Evolutionary conservation across 768 basidiomycete species (phyloP), one percentile per base, ranked within the genome.

Genomic region (Leucocoprinus birnbaumii): DNA sequence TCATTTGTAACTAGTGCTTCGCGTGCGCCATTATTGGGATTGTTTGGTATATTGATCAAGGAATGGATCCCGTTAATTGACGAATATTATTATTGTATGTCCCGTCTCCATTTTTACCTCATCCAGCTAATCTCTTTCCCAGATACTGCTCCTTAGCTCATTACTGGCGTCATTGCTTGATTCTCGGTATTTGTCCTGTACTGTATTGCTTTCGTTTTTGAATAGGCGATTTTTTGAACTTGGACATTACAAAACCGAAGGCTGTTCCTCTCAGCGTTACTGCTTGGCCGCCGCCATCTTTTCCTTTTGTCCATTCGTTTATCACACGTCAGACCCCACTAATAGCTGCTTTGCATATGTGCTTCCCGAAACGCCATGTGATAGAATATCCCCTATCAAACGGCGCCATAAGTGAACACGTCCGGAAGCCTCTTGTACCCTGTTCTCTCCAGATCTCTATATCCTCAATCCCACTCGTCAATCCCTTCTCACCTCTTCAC

Each of bases 1-100:
- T 75, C 76, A 1, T 71, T 92, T 58, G 84, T 82, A 27, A 71
- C 81, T 58, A 73, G 67, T 41, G 77, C 82, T 18, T 73, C 82
- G 2, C 73, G 73, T 53, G 77, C 76, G 43, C 90, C 90, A 14
- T 48, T 92, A 24, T 63, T 94, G 24, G 82, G 85, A n/a, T 65
- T 91, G 46, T 68, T 91, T 38, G 77, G 89, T 59, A 80, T 84
- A 22, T 71, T 94, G 55, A 66, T 91, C 55, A 85, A 83, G 59
- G 91, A 92, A 63, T 94, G 92, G 91, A 83, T 94, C 59, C 92
- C 91, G 18, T 71, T 94, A 66, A 89, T 94, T 57, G 84, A 94
- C 66, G 89, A 90, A 65, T 94, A 94, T 72, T 86, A 94, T 73
- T 94, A 94, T 77, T 94, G 91, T 91, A 64, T 57, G 91, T 77